Conservation (phyloP, 2,329 filamentous ascomycete genomes). For the Aspergillus sp. region DNA sequence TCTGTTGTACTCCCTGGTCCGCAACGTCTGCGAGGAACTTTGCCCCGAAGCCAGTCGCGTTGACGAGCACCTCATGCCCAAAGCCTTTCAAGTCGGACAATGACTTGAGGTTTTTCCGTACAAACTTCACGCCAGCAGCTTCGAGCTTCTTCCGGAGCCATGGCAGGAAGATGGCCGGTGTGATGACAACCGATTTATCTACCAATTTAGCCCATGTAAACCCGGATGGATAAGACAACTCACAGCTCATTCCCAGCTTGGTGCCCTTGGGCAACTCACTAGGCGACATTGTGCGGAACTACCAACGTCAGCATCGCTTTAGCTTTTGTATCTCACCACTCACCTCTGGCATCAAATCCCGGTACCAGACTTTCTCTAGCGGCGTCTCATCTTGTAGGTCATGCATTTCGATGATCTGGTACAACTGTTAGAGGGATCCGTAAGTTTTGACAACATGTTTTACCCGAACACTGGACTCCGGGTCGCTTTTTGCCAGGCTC, state of each 20-base stretch:
- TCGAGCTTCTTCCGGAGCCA: conserved; percentile 5
- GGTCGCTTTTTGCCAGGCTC: conserved; percentile 7
- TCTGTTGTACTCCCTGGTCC: conserved; percentile 15
- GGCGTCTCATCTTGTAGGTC: conserved; percentile 15
- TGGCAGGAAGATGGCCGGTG: conserved; percentile 4
- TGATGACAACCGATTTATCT: conserved; percentile 5
- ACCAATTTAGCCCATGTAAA: not conserved
- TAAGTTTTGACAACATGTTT: not conserved
- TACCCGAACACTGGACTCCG: conserved; percentile 12
- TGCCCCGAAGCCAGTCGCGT: conserved; percentile 23
- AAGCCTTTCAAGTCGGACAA: conserved; percentile 20
- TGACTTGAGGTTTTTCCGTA: conserved; percentile 15
- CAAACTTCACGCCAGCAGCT: conserved; percentile 23
- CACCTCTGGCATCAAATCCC: conserved; percentile 20
- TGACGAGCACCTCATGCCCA: conserved; percentile 26
- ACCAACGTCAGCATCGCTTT: not conserved
- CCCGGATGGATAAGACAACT: not conserved
- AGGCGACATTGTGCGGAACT: not conserved
- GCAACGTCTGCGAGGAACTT: conserved; percentile 18
- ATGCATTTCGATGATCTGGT: conserved; percentile 8
- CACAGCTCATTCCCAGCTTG: not conserved
- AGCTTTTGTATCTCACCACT: not conserved
- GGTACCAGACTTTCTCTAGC: conserved; percentile 9
- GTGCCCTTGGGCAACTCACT: not conserved
- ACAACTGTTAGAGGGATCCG: not conserved